These are phyloP conservation scores for Gnaphalium uliginosum DNA, from an alignment of 129 eudicot genomes.

Conservation along the genomic window DNA sequence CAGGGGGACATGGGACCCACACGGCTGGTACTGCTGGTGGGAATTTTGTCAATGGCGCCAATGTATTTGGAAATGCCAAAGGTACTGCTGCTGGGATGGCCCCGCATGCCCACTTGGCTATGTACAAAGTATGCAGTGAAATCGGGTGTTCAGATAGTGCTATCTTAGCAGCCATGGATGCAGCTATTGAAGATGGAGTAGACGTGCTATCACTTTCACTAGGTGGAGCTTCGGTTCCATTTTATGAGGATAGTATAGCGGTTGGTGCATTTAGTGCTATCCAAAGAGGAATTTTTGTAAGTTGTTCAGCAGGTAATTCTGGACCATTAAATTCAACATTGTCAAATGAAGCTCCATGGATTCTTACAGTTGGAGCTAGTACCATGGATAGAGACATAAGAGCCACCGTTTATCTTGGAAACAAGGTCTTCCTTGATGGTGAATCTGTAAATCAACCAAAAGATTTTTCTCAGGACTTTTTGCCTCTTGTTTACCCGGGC, in stretches of 20 bases:
- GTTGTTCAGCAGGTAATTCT: conserved; percentile 40
- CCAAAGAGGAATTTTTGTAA: conserved; percentile 39
- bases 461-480: conserved; percentile 26
- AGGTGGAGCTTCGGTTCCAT: conserved; percentile 30
- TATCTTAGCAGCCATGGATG: conserved; percentile 54
- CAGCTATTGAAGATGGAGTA: conserved; percentile 57
- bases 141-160: conserved; percentile 27
- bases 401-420: conserved; percentile 33
- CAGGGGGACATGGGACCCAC: conserved; percentile 51
- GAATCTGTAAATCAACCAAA: conserved; percentile 40
- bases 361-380: conserved; percentile 59
- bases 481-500: conserved; percentile 39
- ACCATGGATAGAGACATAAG: conserved; percentile 39
- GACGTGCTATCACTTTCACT: conserved; percentile 55
- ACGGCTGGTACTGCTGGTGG: conserved; percentile 55
- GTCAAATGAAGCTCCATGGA: conserved; percentile 57
- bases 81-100: conserved; percentile 52
- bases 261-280: conserved; percentile 47
- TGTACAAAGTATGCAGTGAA: conserved; percentile 38
- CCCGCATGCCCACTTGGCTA: conserved; percentile 47
- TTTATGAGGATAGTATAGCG: conserved; percentile 39
- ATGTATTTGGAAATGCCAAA: conserved; percentile 38
- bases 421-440: conserved; percentile 26
- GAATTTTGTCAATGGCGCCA: conserved; percentile 35
- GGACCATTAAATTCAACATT: conserved; percentile 37